Percentiles rank a stretch among this genome's conserved stretches.
These are phyloP conservation scores for Lodderomyces theae DNA, from an alignment of 1,139 yeast species.

Conservation along the genomic window DNA sequence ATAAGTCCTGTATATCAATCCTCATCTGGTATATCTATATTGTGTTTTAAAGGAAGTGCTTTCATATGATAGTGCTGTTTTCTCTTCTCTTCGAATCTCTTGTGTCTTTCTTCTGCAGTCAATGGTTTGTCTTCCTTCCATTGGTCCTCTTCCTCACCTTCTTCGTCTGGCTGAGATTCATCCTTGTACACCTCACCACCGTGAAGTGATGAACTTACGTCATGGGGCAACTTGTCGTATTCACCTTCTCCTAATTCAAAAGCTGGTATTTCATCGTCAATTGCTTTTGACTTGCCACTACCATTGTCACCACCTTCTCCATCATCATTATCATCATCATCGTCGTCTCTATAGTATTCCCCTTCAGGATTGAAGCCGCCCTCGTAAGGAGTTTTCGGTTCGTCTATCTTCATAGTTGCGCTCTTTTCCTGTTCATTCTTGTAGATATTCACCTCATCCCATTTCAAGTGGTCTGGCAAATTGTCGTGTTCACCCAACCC, in stretches of 20 bases:
- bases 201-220: constrained; percentile 24
- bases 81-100: constrained; percentile 69
- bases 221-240: constrained; percentile 22
- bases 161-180: constrained; percentile 26
- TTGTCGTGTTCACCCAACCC: constrained; percentile 7
- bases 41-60: constrained; percentile 49
- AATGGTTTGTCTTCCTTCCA: constrained; percentile 34
- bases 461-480: constrained; percentile 42
- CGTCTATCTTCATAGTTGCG: constrained; percentile 84
- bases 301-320: constrained; percentile 50
- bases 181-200: constrained; percentile 38
- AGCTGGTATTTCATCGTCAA: constrained; percentile 28
- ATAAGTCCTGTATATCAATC: constrained; percentile 10
- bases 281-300: neutral
- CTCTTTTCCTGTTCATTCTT: constrained; percentile 67
- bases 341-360: constrained; percentile 77
- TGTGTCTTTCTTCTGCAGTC: constrained; percentile 62
- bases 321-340: constrained; percentile 35
- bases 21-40: constrained; percentile 30
- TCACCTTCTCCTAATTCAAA: constrained; percentile 47
- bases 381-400: constrained; percentile 96
- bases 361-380: constrained; percentile 85
- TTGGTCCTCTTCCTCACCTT: constrained; percentile 31
- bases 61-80: constrained; percentile 75
- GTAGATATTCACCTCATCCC: constrained; percentile 73